Conservation (phyloP, 1,139 yeast genomes). For the Hemisphaericaspora subhashii region DNA sequence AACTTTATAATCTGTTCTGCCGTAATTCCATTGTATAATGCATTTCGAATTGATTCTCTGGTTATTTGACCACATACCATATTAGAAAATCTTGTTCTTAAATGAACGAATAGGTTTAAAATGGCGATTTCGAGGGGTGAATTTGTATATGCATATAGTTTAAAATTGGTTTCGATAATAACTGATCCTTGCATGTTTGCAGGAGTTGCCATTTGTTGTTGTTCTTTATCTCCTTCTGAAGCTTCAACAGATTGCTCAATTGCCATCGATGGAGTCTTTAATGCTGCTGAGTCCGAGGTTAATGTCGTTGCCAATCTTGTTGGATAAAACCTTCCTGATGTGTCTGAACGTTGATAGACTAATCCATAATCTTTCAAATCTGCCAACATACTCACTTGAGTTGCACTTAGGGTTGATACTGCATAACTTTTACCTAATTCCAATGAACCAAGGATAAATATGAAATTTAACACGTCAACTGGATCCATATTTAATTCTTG, state of each 20-base stretch:
- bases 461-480: conserved; percentile 90
- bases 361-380: conserved; percentile 91
- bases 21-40: conserved; percentile 84
- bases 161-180: conserved; percentile 90
- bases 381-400: conserved; percentile 83
- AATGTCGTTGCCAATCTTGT: conserved; percentile 88
- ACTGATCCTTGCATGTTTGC: conserved; percentile 56
- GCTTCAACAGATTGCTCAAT: conserved; percentile 57
- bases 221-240: conserved; percentile 22
- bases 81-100: conserved; percentile 82
- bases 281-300: conserved; percentile 76
- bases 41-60: conserved; percentile 85
- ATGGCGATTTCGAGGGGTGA: conserved; percentile 96
- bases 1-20: conserved; percentile 93
- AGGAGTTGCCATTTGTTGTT: conserved; percentile 16
- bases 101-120: conserved; percentile 79
- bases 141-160: conserved; percentile 89
- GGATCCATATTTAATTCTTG: conserved; percentile 90
- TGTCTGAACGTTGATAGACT: conserved; percentile 71
- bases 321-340: conserved; percentile 75
- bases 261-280: conserved; percentile 69
- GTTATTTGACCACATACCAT: conserved; percentile 94
- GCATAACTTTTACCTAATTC: conserved; percentile 89
- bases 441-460: conserved; percentile 88
- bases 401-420: conserved; percentile 66